These are phyloP conservation scores for Skeletonema potamos DNA, from an alignment of 108 stramenopile genomes.

Conservation along the genomic window DNA sequence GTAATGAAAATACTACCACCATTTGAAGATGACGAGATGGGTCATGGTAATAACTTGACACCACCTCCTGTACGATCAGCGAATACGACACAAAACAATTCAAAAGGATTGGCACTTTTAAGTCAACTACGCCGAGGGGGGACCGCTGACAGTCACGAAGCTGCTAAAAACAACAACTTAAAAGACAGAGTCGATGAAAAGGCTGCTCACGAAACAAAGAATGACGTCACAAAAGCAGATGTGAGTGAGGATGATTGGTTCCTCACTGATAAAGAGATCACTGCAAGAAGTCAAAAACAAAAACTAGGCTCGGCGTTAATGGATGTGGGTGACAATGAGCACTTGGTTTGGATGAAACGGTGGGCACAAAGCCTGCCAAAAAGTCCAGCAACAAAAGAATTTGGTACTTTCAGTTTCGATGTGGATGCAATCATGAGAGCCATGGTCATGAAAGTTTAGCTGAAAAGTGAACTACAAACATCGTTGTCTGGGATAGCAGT, in stretches of 20 bases:
- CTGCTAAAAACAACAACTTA: slow-evolving; percentile 6
- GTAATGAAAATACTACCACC: slow-evolving; percentile 5
- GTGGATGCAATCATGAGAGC: slow-evolving; percentile 55
- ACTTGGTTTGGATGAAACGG: slow-evolving; percentile 33
- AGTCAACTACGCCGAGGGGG: slow-evolving; percentile 41
- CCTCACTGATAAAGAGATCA: slow-evolving; percentile 77
- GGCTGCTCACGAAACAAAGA: not conserved
- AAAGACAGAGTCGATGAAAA: not conserved
- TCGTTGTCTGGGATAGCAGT: no score
- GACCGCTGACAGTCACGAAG: slow-evolving; percentile 8
- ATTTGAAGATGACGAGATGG: not conserved
- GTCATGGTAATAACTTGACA: not conserved
- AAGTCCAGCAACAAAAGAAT: slow-evolving; percentile 27
- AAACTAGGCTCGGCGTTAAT: slow-evolving; percentile 35
- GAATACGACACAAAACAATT: slow-evolving; percentile 22
- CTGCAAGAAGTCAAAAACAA: slow-evolving; percentile 57
- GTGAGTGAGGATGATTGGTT: slow-evolving; percentile 39
- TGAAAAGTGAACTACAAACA: no score
- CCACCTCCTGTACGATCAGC: slow-evolving; percentile 3
- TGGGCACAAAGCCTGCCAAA: slow-evolving; percentile 66
- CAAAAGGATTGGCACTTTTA: slow-evolving; percentile 56
- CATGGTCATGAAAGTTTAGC: no score
- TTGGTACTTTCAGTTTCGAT: slow-evolving; percentile 64
- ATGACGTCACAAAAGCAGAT: not conserved
- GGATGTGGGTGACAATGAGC: slow-evolving; percentile 24